Conservation (phyloP, 1,139 yeast species). For the Debaryomyces coudertii region DNA sequence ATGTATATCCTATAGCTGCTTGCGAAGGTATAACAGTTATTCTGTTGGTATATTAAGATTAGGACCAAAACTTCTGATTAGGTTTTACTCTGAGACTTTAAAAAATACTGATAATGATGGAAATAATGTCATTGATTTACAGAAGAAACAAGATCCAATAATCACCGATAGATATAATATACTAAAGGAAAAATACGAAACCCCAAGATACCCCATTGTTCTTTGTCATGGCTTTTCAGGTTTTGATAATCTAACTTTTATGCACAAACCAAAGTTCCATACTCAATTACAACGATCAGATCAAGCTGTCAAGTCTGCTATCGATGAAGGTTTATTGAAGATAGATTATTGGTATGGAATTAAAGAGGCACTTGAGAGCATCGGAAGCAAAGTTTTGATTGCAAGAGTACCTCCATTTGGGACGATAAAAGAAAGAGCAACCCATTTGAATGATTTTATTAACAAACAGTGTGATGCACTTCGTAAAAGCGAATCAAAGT, state of each 20-base stretch:
- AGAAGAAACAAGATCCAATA: slow-evolving; percentile 10
- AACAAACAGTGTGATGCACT: slow-evolving; percentile 42
- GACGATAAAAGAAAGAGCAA: slow-evolving; percentile 69
- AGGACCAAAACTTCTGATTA: neutral
- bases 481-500: slow-evolving; percentile 28
- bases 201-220: slow-evolving; percentile 64
- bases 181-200: slow-evolving; percentile 28
- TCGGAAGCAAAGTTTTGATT: slow-evolving; percentile 70
- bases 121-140: slow-evolving; percentile 7
- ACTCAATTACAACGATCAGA: neutral
- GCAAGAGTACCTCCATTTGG: slow-evolving; percentile 87
- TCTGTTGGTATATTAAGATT: neutral
- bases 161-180: slow-evolving; percentile 17
- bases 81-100: neutral
- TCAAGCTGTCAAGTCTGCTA: slow-evolving; percentile 18
- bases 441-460: slow-evolving; percentile 56
- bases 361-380: slow-evolving; percentile 55
- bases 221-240: slow-evolving; percentile 87
- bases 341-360: slow-evolving; percentile 86
- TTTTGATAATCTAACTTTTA: slow-evolving; percentile 59
- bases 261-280: slow-evolving; percentile 33
- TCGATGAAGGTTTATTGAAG: slow-evolving; percentile 36
- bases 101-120: neutral
- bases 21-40: neutral
- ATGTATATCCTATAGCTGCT: neutral